Percentiles rank a stretch among this genome's conserved stretches.
phyloP scores from a whole-genome alignment of 2,329 filamentous ascomycete genomes.

The Fusarium proliferatum region DNA sequence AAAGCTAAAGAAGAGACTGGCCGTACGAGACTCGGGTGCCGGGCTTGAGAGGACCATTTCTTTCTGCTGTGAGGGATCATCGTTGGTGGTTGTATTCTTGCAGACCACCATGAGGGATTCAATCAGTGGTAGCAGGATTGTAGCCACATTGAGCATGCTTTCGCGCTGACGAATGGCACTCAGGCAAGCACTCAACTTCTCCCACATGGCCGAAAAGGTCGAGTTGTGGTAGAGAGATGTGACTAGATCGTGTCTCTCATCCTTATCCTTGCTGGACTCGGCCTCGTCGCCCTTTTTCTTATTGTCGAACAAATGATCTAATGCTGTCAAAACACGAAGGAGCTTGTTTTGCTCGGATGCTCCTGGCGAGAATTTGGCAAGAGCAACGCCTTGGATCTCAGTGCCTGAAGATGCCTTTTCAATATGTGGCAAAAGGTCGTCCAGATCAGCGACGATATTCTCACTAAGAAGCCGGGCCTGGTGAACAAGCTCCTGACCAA shows the following conservation, averaged over 20 bases:
- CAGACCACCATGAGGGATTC: constrained; percentile 99
- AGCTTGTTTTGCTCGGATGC: constrained; percentile 98
- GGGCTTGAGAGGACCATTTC: constrained; percentile 81
- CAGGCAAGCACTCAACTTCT: constrained; percentile 89
- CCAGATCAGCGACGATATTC: constrained; percentile 85
- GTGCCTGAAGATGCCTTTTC: constrained; percentile 87
- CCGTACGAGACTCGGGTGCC: constrained; percentile 81
- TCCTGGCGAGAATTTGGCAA: constrained; percentile 94
- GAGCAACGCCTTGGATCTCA: constrained; percentile 92
- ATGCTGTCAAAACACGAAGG: constrained; percentile 87
- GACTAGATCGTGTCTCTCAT: constrained; percentile 84
- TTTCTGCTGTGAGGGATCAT: constrained; percentile 69
- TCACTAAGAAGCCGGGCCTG: constrained; percentile 88
- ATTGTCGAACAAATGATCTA: constrained; percentile 94
- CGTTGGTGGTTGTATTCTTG: constrained; percentile 91
- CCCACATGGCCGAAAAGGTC: constrained; percentile 92
- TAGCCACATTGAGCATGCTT: constrained; percentile 96
- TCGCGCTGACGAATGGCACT: constrained; percentile 89
- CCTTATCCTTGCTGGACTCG: constrained; percentile 63
- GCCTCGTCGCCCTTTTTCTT: constrained; percentile 70
- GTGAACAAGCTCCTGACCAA: constrained; percentile 90
- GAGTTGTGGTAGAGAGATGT: constrained; percentile 89
- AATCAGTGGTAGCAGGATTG: constrained; percentile 92
- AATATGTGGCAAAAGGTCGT: constrained; percentile 87
- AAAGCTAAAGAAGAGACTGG: constrained; percentile 94